Base-by-base conservation (phyloP, 2,329 filamentous ascomycete species). In the Paraphaeosphaeria minitans region DNA sequence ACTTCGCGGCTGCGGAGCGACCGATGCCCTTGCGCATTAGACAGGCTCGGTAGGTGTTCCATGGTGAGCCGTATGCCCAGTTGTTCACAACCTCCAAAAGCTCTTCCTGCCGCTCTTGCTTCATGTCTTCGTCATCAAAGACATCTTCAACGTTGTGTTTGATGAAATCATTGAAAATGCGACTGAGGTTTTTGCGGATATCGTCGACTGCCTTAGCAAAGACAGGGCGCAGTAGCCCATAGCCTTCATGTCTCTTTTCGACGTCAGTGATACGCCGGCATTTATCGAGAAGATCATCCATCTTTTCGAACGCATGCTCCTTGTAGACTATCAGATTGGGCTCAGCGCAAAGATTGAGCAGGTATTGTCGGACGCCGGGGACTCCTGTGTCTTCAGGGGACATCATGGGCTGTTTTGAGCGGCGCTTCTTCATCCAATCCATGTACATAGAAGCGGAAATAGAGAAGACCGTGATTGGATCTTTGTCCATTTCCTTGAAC, bases 1-100 rank as follows among this genome's bases (percentile, higher is more conserved):
- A 39, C 37, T 39, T 39, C 16, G 37, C 37, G 13, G 37, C 4
- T 5, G 13, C 37, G 1, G 37, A 39, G 13, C 2, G 9, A n/a
- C 37, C 13, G n/a, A 60, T 62, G 9, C 62, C 60, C 14, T 24
- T 37, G 19, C 56, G 53, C 16, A 55, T 43, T 3, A 64, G n/a
- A 24, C 46, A 7, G 14, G 59, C 57, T 37, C 52, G 39, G 47
- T 53, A 61, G 12, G 62, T 61, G 19, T 57, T 63, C 59, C 59
- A 62, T 0, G 6, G 51, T 2, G n/a, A 3, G 7, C 19, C 31
- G 7, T 53, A 19, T 8, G 27, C 31, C 53, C 57, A 59, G 1
- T 49, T 41, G 29, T 39, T 16, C 8, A 43, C 27, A 21, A 22
- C 16, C 2, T 16, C n/a, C 1, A 39, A 3, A 1, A 39, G 37